phyloP scores from a whole-genome alignment of 2,329 filamentous ascomycete genomes.

The Hypomyces perniciosus region DNA sequence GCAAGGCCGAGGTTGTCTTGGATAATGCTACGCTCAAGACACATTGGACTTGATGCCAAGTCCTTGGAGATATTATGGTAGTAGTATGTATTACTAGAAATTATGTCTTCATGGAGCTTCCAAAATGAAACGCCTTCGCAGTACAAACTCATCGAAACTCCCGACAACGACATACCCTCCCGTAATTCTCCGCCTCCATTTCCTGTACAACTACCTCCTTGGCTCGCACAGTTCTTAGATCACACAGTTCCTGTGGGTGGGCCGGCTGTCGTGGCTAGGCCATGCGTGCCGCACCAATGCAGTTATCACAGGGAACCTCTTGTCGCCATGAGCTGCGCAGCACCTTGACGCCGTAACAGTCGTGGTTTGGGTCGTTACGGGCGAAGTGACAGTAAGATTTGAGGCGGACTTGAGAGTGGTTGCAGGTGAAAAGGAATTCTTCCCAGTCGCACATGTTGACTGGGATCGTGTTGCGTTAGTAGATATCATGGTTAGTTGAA shows the following conservation, averaged over 20 bases:
- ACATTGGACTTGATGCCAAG: too few relatives aligned
- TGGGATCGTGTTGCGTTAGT: not conserved
- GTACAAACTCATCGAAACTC: too few relatives aligned
- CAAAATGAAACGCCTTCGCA: too few relatives aligned
- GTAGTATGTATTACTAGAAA: too few relatives aligned
- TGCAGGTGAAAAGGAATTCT: constrained; percentile 61
- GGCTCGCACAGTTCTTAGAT: not conserved
- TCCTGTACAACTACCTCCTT: too few relatives aligned
- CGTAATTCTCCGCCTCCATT: too few relatives aligned
- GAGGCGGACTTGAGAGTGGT: constrained; percentile 52
- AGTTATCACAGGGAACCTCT: constrained; percentile 46
- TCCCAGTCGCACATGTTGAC: constrained; percentile 64
- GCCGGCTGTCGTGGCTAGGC: not conserved
- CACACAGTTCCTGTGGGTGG: not conserved
- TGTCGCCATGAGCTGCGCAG: constrained; percentile 56
- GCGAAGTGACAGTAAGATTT: constrained; percentile 70
- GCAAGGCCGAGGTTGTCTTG: too few relatives aligned
- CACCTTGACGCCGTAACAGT: constrained; percentile 62
- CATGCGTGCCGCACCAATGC: constrained; percentile 21
- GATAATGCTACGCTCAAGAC: too few relatives aligned
- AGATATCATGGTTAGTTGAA: not conserved
- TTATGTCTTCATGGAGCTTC: too few relatives aligned
- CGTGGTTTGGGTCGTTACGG: constrained; percentile 64
- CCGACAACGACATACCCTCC: too few relatives aligned
- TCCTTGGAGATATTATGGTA: too few relatives aligned